Evolutionary conservation across 345 rosid genomes (phyloP).

Genomic region (Sapria himalayana): DNA sequence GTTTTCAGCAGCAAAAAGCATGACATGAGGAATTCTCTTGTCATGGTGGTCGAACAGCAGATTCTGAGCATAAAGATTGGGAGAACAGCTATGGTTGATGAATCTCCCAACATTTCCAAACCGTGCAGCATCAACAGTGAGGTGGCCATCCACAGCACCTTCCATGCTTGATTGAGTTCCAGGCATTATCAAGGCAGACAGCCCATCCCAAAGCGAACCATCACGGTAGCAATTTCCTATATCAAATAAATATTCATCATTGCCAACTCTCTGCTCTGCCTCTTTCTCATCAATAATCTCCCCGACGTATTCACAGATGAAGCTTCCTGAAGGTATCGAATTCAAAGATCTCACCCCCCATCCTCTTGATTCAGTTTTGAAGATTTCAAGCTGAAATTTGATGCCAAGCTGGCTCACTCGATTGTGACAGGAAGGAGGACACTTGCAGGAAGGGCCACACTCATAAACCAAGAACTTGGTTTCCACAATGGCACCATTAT

Average conservation of each 20-base stretch:
- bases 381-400: constrained; percentile 55
- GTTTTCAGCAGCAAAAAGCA: constrained; percentile 70
- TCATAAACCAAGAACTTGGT: constrained; percentile 47
- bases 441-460: constrained; percentile 67
- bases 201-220: constrained; percentile 20
- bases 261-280: constrained; percentile 41
- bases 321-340: constrained; percentile 64
- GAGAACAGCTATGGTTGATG: constrained; percentile 83
- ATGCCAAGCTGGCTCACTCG: constrained; percentile 63
- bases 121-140: constrained; percentile 68
- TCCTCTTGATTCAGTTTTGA: constrained; percentile 60
- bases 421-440: constrained; percentile 53
- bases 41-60: constrained; percentile 64
- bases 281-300: constrained; percentile 60
- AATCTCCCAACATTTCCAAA: constrained; percentile 66
- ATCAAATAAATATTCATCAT: constrained; percentile 73
- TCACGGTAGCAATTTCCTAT: constrained; percentile 34
- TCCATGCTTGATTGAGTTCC: constrained; percentile 17
- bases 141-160: constrained; percentile 22
- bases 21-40: constrained; percentile 62
- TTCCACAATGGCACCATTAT: constrained; percentile 51
- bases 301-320: constrained; percentile 76
- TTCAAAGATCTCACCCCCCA: constrained; percentile 82
- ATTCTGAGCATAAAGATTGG: constrained; percentile 76
- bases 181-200: constrained; percentile 25